Base-by-base conservation (phyloP, 768 basidiomycete genomes). In the Mycena metata region DNA sequence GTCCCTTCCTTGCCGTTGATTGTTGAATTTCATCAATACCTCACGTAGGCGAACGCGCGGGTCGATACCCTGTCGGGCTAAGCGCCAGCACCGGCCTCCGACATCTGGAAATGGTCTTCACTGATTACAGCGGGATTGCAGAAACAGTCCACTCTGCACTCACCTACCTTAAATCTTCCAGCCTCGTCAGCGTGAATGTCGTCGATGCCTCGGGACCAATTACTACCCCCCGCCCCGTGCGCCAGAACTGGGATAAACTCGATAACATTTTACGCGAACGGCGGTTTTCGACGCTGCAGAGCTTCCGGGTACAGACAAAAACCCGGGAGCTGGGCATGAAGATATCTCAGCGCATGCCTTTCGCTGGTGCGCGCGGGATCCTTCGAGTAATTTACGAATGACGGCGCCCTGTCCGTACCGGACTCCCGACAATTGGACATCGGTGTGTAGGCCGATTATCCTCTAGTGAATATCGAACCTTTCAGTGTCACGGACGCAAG, bases 251-350 rank as follows among this genome's bases (percentile, higher is more conserved):
- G 65, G 19, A 19, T 23, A 11, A 5, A 8, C n/a, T 60, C 33
- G 65, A 66, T 15, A 19, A 42, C 16, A 30, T n/a, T 4, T 35
- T 66, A 1, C 42, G 30, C 1, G 50, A 52, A 8, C 17, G 11
- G n/a, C 64, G 42, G 42, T 54, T 66, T 50, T 41, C 24, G 17
- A 23, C 43, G 1, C 26, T 66, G 49, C 13, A 59, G 17, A 24
- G 23, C 8, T 54, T 66, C 15, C 19, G 9, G 1, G 30, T 59
- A 5, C n/a, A 51, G 30, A 15, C 56, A 12, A 26, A 26, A 1
- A 45, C 41, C 16, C 24, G 5, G 11, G 4, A 2, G 15, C 33
- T 54, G 0, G 30, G 41, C 23, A 1, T 16, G 12, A 19, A 33
- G 30, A 4, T 45, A 19, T 2, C 41, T n/a, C n/a, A 17, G 24